Conservation (phyloP, 306 rosid species). For the Citrullus amarus region DNA sequence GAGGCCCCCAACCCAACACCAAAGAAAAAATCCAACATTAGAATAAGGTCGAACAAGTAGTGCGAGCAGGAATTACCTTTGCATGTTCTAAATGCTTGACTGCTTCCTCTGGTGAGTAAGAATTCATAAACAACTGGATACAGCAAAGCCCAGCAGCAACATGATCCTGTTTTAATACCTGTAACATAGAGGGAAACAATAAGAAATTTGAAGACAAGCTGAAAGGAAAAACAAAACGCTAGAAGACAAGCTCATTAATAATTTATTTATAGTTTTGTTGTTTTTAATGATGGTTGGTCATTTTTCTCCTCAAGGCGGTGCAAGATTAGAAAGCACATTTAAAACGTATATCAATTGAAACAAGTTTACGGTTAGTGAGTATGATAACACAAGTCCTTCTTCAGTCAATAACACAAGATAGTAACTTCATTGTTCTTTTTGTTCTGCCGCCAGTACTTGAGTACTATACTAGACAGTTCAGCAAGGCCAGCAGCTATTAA, state of each 20-base stretch:
- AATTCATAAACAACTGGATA: slow-evolving; percentile 88
- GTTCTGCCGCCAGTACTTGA: not conserved
- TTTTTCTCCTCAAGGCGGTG: not conserved
- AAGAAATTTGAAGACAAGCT: not conserved
- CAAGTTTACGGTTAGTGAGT: not conserved
- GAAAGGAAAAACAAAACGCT: not conserved
- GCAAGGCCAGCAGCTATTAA: not conserved
- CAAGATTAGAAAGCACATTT: not conserved
- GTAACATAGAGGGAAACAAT: slow-evolving; percentile 7
- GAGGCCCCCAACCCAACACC: not conserved
- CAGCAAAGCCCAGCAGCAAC: slow-evolving; percentile 97
- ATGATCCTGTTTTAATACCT: slow-evolving; percentile 89
- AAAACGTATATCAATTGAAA: not conserved
- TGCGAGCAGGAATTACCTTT: slow-evolving; percentile 37
- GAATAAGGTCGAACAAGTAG: not conserved
- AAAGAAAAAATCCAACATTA: not conserved
- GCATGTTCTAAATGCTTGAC: slow-evolving; percentile 86
- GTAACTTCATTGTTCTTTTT: not conserved
- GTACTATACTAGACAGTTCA: not conserved
- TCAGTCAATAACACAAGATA: not conserved
- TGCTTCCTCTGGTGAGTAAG: slow-evolving; percentile 84
- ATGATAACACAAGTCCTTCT: not conserved
- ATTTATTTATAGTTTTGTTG: not conserved
- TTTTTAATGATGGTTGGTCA: not conserved
- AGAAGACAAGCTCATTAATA: not conserved